A percentile compares a stretch with the other conserved stretches of the same genome.
These are phyloP conservation scores for Pistacia integerrima DNA, from an alignment of 345 rosid species.

Conservation along the genomic window DNA sequence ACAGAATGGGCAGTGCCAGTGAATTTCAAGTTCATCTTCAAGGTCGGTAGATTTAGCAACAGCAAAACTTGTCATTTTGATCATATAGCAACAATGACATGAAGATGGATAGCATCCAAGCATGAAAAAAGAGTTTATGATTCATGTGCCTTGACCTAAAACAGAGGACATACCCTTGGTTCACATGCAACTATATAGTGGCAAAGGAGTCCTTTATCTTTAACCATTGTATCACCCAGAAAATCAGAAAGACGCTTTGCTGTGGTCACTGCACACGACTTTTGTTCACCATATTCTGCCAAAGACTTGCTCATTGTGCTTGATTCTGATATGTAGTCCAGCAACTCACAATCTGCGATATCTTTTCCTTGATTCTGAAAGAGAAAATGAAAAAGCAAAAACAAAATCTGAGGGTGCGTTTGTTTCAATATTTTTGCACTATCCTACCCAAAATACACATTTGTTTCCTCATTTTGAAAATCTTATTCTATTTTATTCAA, in stretches of 20 bases:
- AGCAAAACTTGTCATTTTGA: background rate
- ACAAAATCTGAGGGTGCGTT: slow-evolving; percentile 6
- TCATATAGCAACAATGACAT: slow-evolving; percentile 7
- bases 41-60: background rate
- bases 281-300: slow-evolving; percentile 91
- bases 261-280: slow-evolving; percentile 98
- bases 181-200: slow-evolving; percentile 95
- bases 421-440: too few species aligned
- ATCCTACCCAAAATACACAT: too few species aligned
- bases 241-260: slow-evolving; percentile 94
- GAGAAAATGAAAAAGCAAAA: slow-evolving; percentile 24
- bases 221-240: slow-evolving; percentile 93
- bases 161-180: slow-evolving; percentile 63
- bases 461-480: too few species aligned
- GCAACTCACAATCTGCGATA: slow-evolving; percentile 87
- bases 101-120: slow-evolving; percentile 1
- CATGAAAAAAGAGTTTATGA: background rate
- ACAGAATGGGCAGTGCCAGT: background rate
- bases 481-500: too few species aligned
- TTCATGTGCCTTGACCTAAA: slow-evolving; percentile 14
- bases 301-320: slow-evolving; percentile 99
- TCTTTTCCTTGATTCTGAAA: slow-evolving; percentile 88
- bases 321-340: slow-evolving; percentile 96
- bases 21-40: background rate
- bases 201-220: slow-evolving; percentile 97